Conservation (phyloP, 352 stramenopile species). For the Globisporangium spiculum region DNA sequence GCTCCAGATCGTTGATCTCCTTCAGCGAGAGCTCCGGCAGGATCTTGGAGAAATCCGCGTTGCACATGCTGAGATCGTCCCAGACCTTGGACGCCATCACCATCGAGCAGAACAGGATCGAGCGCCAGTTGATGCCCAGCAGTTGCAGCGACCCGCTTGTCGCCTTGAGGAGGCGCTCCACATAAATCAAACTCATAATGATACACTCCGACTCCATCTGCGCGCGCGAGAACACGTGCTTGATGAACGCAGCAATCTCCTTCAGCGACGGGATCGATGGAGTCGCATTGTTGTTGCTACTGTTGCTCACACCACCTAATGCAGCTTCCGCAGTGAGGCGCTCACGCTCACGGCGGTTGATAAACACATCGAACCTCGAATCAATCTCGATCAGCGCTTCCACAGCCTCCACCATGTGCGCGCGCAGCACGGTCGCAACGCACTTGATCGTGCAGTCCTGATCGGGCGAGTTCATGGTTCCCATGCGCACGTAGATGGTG, state of each 20-base stretch:
- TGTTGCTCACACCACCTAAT: slow-evolving; percentile 12
- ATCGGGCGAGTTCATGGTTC: slow-evolving; percentile 95
- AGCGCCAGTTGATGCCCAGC: slow-evolving; percentile 89
- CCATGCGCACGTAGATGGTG: slow-evolving; percentile 90
- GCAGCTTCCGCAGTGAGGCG: slow-evolving; percentile 25
- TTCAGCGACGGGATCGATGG: slow-evolving; percentile 88
- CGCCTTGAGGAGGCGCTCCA: slow-evolving; percentile 94
- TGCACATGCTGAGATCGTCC: slow-evolving; percentile 98
- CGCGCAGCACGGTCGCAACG: slow-evolving; percentile 93
- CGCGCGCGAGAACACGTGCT: slow-evolving; percentile 88
- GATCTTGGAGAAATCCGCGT: slow-evolving; percentile 96
- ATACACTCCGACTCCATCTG: slow-evolving; percentile 96
- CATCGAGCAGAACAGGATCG: slow-evolving; percentile 95
- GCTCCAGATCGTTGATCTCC: slow-evolving; percentile 95
- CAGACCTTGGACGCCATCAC: slow-evolving; percentile 97
- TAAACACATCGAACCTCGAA: slow-evolving; percentile 68
- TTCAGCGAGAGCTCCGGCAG: slow-evolving; percentile 88
- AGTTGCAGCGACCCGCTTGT: slow-evolving; percentile 81
- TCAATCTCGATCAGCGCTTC: slow-evolving; percentile 47
- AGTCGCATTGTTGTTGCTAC: slow-evolving; percentile 33
- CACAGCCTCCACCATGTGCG: slow-evolving; percentile 92
- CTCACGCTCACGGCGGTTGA: slow-evolving; percentile 45
- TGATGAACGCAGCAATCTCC: slow-evolving; percentile 92
- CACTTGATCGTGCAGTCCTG: slow-evolving; percentile 95
- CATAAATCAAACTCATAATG: slow-evolving; percentile 97